Percentiles rank a stretch among this genome's conserved stretches.
Evolutionary conservation across 768 basidiomycete genomes (phyloP).

Genomic region (Polyporus arcularius): DNA sequence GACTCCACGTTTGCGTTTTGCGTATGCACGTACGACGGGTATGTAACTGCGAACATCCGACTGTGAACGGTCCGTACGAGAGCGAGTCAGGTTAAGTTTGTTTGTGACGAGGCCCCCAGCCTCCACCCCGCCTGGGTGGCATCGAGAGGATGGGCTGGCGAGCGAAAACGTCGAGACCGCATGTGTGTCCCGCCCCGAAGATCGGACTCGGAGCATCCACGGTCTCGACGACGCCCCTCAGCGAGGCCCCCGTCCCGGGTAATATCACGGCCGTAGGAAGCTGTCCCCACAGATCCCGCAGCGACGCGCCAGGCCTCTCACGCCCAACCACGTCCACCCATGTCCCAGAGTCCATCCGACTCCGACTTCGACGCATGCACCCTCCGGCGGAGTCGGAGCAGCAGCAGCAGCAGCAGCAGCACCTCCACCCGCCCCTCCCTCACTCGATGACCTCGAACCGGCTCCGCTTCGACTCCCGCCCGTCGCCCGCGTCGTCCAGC

Average conservation of each 20-base stretch:
- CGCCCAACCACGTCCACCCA: too few relatives aligned
- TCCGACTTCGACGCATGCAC: too few relatives aligned
- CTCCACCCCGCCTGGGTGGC: too few relatives aligned
- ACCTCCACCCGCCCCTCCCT: not conserved
- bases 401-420: too few relatives aligned
- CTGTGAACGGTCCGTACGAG: not conserved
- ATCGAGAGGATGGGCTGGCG: too few relatives aligned
- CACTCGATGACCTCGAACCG: conserved; percentile 43
- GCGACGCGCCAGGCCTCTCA: not conserved
- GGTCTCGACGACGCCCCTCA: not conserved
- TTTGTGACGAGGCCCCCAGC: too few relatives aligned
- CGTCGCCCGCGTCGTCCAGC: conserved; percentile 34
- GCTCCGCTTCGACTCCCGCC: conserved; percentile 39
- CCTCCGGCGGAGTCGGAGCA: too few relatives aligned
- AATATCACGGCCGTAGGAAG: not conserved
- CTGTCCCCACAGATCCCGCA: conserved; percentile 9
- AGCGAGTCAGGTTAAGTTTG: not conserved
- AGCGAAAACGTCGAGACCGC: too few relatives aligned
- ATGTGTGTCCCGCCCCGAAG: too few relatives aligned
- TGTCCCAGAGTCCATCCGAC: too few relatives aligned
- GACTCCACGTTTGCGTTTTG: too few relatives aligned
- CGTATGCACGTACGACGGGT: too few relatives aligned
- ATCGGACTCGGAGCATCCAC: not conserved
- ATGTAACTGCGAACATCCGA: not conserved
- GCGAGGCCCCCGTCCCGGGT: not conserved